Base-by-base conservation (phyloP, 305 asterid species). In the Solanum aculeatissimum region DNA sequence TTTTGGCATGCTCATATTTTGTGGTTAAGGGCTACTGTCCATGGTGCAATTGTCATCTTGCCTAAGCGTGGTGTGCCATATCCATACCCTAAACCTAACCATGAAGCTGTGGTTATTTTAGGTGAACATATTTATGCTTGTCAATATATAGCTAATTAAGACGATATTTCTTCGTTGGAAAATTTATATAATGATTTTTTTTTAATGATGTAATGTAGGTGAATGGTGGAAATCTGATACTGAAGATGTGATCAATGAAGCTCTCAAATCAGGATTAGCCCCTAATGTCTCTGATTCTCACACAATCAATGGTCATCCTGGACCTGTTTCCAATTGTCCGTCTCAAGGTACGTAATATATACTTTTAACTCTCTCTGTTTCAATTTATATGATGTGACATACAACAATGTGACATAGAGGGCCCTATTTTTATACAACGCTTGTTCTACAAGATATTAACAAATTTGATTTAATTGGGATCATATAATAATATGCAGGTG, bases 161-260 rank as follows among this genome's bases (percentile, higher is more conserved):
- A 15, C 0, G 2, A 25, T 11, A 11, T 21, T 1, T 12, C 21
- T 45, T 14, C 3, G 4, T 74, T 43, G 60, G 1, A 72, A 72
- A 72, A 72, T 42, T 42, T 72, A 43, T 3, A 3, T 12, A 9
- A 2, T 72, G 16, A 65, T 35, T 42, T 60, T 21, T 16, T 80
- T 38, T 15, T 23, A 81, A 81, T 21, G 27, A 42, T 38, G 6
- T 57, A 70, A 69, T 89, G 85, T 25, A 95, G 99, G 85, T 57
- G 99, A 97, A 89, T 95, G 99, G 98, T 95, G 99, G 99, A 97
- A 97, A 87, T 93, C 98, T 1, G 99, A 97, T 72, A 93, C 97
- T 0, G 98, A 97, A 88, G 94, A 91, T 35, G 96, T 97, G 71
- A 92, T 93, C 87, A 94, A 94, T 25, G 74, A 94, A 88, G 98